Conservation (phyloP, 2,329 filamentous ascomycete species). For the Cladosporium halotolerans region DNA sequence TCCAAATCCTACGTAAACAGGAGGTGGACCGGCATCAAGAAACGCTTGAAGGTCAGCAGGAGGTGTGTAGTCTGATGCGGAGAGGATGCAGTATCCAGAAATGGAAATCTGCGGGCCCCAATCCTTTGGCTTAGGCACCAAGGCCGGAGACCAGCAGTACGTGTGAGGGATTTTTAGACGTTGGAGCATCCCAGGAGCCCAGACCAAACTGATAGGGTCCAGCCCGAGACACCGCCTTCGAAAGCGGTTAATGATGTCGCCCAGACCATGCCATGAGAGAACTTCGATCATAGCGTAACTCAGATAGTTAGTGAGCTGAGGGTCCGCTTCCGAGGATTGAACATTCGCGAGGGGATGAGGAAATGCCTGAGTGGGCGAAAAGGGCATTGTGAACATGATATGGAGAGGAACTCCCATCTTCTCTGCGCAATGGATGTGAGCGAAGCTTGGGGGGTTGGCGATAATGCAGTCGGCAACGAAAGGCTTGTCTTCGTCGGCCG, state of each 20-base stretch:
- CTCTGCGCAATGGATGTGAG: conserved; percentile 18
- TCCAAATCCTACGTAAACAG: conserved; percentile 74
- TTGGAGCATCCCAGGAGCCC: conserved; percentile 69
- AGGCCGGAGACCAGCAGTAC: conserved; percentile 79
- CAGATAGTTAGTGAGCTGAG: conserved; percentile 67
- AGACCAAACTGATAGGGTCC: conserved; percentile 68
- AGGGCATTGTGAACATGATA: conserved; percentile 42
- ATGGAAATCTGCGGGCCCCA: conserved; percentile 66
- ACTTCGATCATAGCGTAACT: conserved; percentile 78
- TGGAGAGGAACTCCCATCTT: conserved; percentile 17
- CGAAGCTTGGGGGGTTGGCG: conserved; percentile 20
- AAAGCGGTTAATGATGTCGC: conserved; percentile 81
- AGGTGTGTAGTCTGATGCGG: conserved; percentile 56
- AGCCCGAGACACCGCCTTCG: conserved; percentile 59
- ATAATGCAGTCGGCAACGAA: conserved; percentile 19
- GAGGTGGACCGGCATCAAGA: conserved; percentile 59
- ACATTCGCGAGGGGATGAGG: conserved; percentile 48
- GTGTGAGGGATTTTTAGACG: conserved; percentile 64
- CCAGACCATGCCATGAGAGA: conserved; percentile 79
- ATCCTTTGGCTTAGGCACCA: conserved; percentile 68
- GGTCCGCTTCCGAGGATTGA: conserved; percentile 63
- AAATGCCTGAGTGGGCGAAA: conserved; percentile 39
- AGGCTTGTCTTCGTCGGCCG: conserved; percentile 2
- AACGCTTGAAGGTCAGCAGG: conserved; percentile 58
- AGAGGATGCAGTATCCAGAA: conserved; percentile 67